Evolutionary conservation across 1,284 basidiomycete species (phyloP), one percentile per base, ranked within the genome.

Genomic region (Meira nashicola): DNA sequence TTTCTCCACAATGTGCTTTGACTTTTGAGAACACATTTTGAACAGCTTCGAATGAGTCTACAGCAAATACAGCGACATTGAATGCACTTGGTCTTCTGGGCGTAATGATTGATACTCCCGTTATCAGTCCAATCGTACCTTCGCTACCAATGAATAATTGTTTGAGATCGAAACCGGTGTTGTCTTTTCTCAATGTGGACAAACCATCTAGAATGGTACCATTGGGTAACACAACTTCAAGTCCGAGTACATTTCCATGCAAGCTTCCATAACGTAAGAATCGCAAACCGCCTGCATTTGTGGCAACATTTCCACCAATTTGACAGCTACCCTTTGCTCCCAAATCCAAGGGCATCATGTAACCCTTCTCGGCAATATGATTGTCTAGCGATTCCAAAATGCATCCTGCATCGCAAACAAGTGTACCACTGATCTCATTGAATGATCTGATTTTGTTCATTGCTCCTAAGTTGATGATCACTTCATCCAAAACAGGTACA

Each of bases 291-390:
- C 95, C 95, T 37, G 95, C 95, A 77, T 99, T 99, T 11, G 95
- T 98, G 0, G 95, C 88, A 37, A 98, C 85, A 77, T 98, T 98
- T 39, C 95, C 95, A 56, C 95, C 95, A 68, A 99, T 95, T 73
- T 97, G 94, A 81, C 95, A 99, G 69, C 89, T 90, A 74, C 95
- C 95, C 82, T 99, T 99, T 17, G 95, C 95, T 54, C 94, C 95
- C 6, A 99, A 83, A 78, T 99, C 95, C 44, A 98, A 85, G 3
- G 95, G 95, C 87, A 98, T 93, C 79, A 97, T 93, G 79, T 97
- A 90, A 63, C 92, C 86, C 73, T 92, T 83, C 9, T 90, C 88
- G 2, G 87, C 86, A 52, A 98, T 85, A 77, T 90, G 86, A 79
- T 93, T 88, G 57, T 91, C 89, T 33, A 97, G 84, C 10, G 86